Conservation (phyloP, 1,139 yeast species). For the Wickerhamomyces sp. region DNA sequence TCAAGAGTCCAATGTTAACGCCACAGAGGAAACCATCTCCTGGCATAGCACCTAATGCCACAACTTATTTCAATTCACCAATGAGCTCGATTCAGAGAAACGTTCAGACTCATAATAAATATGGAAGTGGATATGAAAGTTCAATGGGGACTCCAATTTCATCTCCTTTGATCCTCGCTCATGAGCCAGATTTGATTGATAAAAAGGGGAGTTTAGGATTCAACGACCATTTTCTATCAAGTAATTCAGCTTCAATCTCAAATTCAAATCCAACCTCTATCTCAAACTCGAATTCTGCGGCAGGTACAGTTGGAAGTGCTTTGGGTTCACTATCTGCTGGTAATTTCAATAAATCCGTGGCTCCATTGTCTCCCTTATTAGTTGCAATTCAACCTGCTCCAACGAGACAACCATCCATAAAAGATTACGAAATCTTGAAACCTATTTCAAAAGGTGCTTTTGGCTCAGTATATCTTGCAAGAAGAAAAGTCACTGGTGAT, state of each 20-base stretch:
- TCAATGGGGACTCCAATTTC: slow-evolving; percentile 36
- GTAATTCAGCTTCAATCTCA: slow-evolving; percentile 4
- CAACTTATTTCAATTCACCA: slow-evolving; percentile 34
- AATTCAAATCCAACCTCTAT: too few species aligned
- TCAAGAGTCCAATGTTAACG: slow-evolving; percentile 28
- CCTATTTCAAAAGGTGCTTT: slow-evolving; percentile 97
- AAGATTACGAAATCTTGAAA: slow-evolving; percentile 84
- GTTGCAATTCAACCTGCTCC: slow-evolving; percentile 47
- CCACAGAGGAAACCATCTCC: slow-evolving; percentile 57
- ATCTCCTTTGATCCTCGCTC: slow-evolving; percentile 33
- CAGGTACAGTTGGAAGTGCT: too few species aligned
- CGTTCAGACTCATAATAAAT: slow-evolving; percentile 23
- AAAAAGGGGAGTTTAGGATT: slow-evolving; percentile 18
- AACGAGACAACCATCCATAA: slow-evolving; percentile 63
- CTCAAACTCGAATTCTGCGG: too few species aligned
- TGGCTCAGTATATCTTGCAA: slow-evolving; percentile 89
- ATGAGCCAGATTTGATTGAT: slow-evolving; percentile 21
- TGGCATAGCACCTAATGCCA: slow-evolving; percentile 28
- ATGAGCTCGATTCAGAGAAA: slow-evolving; percentile 55
- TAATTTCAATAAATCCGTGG: slow-evolving; percentile 33
- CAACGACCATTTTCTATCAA: slow-evolving; percentile 15
- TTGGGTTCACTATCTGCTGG: too few species aligned
- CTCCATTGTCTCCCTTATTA: slow-evolving; percentile 74
- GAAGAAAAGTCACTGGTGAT: slow-evolving; percentile 83
- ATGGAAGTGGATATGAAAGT: slow-evolving; percentile 18